A percentile compares a stretch with the other conserved stretches of the same genome.
phyloP scores from a whole-genome alignment of 2,329 filamentous ascomycete genomes.

The Aspergillus hiratsukae region DNA sequence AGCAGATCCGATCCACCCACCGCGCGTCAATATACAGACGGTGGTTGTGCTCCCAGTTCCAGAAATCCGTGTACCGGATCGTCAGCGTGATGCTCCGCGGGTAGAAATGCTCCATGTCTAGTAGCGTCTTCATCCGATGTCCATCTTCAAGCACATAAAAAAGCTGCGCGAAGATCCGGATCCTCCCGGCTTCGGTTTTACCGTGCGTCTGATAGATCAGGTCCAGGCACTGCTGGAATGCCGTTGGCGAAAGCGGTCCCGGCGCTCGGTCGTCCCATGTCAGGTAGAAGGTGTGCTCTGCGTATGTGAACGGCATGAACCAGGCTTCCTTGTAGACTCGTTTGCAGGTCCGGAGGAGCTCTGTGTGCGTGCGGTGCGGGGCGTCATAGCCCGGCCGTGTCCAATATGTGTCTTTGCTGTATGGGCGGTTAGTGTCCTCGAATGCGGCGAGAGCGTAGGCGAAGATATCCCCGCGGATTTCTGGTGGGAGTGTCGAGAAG shows the following conservation, averaged over 20 bases:
- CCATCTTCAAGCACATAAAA: conserved; percentile 35
- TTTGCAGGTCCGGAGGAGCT: conserved; percentile 43
- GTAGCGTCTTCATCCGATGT: conserved; percentile 17
- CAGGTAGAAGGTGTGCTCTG: conserved; percentile 41
- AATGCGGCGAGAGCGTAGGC: conserved; percentile 36
- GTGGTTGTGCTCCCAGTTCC: conserved; percentile 40
- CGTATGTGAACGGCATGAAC: conserved; percentile 40
- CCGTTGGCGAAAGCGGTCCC: conserved; percentile 5
- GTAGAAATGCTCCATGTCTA: conserved; percentile 26
- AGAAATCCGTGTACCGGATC: conserved; percentile 50
- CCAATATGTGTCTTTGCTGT: conserved; percentile 33
- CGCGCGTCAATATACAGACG: conserved; percentile 32
- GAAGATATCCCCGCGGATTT: conserved; percentile 50
- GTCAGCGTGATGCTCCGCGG: conserved; percentile 42
- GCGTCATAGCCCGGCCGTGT: conserved; percentile 41
- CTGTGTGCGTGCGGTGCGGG: conserved; percentile 31
- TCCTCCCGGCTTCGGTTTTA: conserved; percentile 24
- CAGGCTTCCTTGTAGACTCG: conserved; percentile 41
- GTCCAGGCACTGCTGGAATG: conserved; percentile 15
- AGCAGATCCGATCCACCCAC: conserved; percentile 33
- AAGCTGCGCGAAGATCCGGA: conserved; percentile 45
- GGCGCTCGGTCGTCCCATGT: conserved; percentile 29
- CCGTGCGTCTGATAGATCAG: conserved; percentile 18
- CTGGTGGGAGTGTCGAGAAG: conserved; percentile 42
- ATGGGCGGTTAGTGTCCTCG: conserved; percentile 26